phyloP scores from a whole-genome alignment of 2,329 filamentous ascomycete species.

The Coniochaeta prunicola region DNA sequence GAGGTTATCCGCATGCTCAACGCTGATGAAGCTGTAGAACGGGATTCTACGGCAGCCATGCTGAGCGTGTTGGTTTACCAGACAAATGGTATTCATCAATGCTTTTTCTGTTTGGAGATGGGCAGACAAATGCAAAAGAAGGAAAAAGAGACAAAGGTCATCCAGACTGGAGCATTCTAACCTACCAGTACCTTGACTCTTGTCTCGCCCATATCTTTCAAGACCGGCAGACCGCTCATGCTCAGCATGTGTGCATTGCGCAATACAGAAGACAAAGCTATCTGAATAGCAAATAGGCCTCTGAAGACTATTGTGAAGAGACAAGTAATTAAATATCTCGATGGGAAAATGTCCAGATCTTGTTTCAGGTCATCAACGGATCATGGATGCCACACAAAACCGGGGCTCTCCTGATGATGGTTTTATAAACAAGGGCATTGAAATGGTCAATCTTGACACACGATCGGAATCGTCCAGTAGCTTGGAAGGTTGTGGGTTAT shows the following conservation, averaged over 20 bases:
- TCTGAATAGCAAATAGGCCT: not conserved
- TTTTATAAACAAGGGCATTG: slow-evolving; percentile 54
- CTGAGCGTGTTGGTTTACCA: slow-evolving; percentile 4
- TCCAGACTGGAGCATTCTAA: not conserved
- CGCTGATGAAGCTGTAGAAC: not conserved
- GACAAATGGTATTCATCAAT: slow-evolving; percentile 2
- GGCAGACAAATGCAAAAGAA: not conserved
- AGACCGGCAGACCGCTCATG: not conserved
- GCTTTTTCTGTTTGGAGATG: not conserved
- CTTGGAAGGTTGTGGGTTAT: slow-evolving; percentile 21
- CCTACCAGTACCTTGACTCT: not conserved
- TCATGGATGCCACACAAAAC: slow-evolving; percentile 53
- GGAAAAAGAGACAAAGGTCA: not conserved
- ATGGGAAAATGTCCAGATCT: slow-evolving; percentile 41
- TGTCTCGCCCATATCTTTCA: not conserved
- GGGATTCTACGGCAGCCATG: not conserved
- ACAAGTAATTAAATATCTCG: not conserved
- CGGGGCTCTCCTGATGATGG: slow-evolving; percentile 62
- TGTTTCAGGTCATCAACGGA: slow-evolving; percentile 62
- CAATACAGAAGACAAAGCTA: not conserved
- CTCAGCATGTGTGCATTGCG: not conserved
- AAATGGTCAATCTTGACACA: slow-evolving; percentile 49
- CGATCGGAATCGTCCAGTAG: slow-evolving; percentile 44
- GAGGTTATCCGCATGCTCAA: slow-evolving; percentile 3
- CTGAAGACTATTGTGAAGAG: not conserved